Conservation (phyloP, 1,284 basidiomycete genomes). For the Melampsora larici-populina region DNA sequence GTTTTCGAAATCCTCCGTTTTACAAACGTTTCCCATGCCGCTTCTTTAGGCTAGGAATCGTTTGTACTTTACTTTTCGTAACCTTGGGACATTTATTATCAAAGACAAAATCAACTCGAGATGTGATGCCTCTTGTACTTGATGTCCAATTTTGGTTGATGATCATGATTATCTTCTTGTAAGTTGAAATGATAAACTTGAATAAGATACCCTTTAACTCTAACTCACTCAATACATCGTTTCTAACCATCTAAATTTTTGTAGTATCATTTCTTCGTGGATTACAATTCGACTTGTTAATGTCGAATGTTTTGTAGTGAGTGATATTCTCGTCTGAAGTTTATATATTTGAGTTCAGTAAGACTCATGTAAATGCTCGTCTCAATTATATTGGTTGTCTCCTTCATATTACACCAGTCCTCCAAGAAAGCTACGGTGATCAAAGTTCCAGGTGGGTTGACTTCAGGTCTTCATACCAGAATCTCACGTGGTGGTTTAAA, state of each 20-base stretch:
- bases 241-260: too few species aligned
- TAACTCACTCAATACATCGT: too few species aligned
- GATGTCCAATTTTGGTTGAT: conserved; percentile 24
- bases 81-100: neutral
- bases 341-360: neutral
- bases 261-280: neutral
- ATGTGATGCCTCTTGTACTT: neutral
- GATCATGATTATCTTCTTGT: conserved; percentile 9
- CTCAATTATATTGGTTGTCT: neutral
- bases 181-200: neutral
- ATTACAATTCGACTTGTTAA: neutral
- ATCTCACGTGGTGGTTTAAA: neutral
- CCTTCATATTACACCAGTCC: neutral
- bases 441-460: neutral
- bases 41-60: conserved; percentile 21
- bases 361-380: neutral
- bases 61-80: conserved; percentile 22
- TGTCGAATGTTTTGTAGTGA: conserved; percentile 5
- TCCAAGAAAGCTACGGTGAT: neutral
- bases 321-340: neutral
- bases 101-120: neutral
- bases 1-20: too few species aligned
- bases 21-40: too few species aligned
- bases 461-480: conserved; percentile 8
- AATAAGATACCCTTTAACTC: too few species aligned